These are phyloP conservation scores for Triadica sebifera DNA, from an alignment of 345 rosid genomes.

Conservation along the genomic window DNA sequence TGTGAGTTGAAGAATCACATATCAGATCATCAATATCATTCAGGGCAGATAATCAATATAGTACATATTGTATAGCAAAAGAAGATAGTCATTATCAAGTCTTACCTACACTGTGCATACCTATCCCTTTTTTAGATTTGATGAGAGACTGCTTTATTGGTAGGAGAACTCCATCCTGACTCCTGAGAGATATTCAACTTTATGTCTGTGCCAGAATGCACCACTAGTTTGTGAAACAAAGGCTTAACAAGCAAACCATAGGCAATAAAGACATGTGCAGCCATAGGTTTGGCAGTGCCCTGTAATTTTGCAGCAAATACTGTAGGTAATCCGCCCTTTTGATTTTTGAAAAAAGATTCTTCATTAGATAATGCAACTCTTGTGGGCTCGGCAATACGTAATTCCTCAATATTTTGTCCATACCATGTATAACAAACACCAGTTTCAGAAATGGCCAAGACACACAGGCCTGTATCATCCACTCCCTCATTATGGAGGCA, in stretches of 20 bases:
- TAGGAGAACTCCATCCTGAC: slow-evolving; percentile 67
- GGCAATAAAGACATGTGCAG: slow-evolving; percentile 63
- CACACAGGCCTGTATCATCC: slow-evolving; percentile 40
- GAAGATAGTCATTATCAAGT: not conserved
- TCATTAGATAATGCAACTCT: slow-evolving; percentile 59
- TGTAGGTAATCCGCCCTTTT: slow-evolving; percentile 45
- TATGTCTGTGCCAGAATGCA: slow-evolving; percentile 61
- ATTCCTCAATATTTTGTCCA: slow-evolving; percentile 34
- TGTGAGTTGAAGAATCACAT: not conserved
- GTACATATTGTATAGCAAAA: not conserved
- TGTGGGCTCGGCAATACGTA: slow-evolving; percentile 58
- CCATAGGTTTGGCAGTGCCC: slow-evolving; percentile 51
- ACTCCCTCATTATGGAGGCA: slow-evolving; percentile 37
- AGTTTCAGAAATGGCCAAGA: slow-evolving; percentile 25
- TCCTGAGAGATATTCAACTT: slow-evolving; percentile 57
- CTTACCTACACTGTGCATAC: slow-evolving; percentile 55
- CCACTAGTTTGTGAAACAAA: slow-evolving; percentile 64
- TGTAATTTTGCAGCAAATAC: slow-evolving; percentile 85
- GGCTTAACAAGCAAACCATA: slow-evolving; percentile 83
- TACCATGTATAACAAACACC: too few relatives aligned
- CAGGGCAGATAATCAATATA: not conserved
- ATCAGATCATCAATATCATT: not conserved
- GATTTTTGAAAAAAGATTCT: slow-evolving; percentile 37
- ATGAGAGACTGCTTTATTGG: slow-evolving; percentile 49
- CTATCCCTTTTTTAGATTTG: slow-evolving; percentile 52